phyloP scores from a whole-genome alignment of 352 stramenopile genomes.

The Halophytophthora polymorphica region DNA sequence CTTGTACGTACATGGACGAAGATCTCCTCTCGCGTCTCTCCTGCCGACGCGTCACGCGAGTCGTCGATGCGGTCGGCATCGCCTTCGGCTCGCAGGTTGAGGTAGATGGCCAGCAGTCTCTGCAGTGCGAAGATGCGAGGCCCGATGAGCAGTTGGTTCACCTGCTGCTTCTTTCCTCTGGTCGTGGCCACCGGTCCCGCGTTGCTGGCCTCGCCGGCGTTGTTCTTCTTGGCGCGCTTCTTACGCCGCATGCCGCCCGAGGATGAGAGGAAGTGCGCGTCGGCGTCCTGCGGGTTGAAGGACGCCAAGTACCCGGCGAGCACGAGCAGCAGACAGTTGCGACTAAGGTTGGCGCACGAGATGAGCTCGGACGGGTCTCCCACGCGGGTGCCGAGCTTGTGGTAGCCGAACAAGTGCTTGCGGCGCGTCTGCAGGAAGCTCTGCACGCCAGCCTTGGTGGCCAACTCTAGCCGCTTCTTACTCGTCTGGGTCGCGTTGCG shows the following conservation, averaged over 20 bases:
- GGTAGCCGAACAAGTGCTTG: constrained; percentile 61
- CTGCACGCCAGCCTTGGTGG: constrained; percentile 32
- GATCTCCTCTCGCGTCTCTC: constrained; percentile 66
- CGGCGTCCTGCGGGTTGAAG: constrained; percentile 77
- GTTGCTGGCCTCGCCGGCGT: constrained; percentile 5
- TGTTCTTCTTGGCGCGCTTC: constrained; percentile 39
- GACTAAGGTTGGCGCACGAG: constrained; percentile 57
- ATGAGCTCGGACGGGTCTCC: constrained; percentile 39
- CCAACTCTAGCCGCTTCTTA: constrained; percentile 33
- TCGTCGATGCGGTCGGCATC: constrained; percentile 19
- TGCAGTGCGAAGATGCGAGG: constrained; percentile 75
- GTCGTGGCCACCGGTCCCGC: constrained; percentile 4
- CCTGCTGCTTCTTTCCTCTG: constrained; percentile 36
- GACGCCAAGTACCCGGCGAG: constrained; percentile 72
- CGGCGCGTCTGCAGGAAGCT: constrained; percentile 49
- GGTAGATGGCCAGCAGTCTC: constrained; percentile 73
- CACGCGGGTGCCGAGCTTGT: constrained; percentile 31
- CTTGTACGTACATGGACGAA: constrained; percentile 57
- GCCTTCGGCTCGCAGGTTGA: constrained; percentile 58
- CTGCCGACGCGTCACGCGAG: constrained; percentile 7
- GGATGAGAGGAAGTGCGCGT: constrained; percentile 71
- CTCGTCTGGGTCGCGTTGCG: constrained; percentile 11
- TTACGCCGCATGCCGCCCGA: constrained; percentile 47
- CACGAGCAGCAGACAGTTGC: constrained; percentile 67
- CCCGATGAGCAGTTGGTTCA: constrained; percentile 62